Conservation (phyloP, 1,284 basidiomycete species). For the Rhodofomes roseus region DNA sequence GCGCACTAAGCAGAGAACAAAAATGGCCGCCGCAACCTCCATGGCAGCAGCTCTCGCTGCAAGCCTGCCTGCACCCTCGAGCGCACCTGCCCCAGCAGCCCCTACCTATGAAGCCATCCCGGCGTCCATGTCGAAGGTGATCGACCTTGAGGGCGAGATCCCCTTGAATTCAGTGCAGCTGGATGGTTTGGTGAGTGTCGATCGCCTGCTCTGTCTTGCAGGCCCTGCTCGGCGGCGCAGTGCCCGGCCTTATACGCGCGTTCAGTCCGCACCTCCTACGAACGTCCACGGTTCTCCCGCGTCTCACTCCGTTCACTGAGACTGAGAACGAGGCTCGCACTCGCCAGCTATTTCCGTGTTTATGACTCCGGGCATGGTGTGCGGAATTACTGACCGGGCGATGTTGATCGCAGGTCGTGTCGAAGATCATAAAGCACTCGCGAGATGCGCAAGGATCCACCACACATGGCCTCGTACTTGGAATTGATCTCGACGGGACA, state of each 20-base stretch:
- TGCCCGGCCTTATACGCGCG: not conserved
- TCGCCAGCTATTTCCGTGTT: not conserved
- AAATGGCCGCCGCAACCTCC: conserved; percentile 62
- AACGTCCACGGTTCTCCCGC: not conserved
- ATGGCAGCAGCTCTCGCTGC: conserved; percentile 90
- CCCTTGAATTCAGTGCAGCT: conserved; percentile 75
- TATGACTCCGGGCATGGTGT: not conserved
- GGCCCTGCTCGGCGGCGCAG: not conserved
- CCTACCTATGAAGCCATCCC: conserved; percentile 80
- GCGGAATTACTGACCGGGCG: not conserved
- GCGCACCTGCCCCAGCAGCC: conserved; percentile 54
- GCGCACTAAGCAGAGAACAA: not conserved
- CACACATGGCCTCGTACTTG: conserved; percentile 83
- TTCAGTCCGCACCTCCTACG: not conserved
- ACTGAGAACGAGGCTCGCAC: not conserved
- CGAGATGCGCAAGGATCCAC: conserved; percentile 62
- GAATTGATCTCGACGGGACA: conserved; percentile 87
- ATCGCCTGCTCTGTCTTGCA: not conserved
- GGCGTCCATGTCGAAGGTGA: conserved; percentile 83
- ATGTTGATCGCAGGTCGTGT: conserved; percentile 61
- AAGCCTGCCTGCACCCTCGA: conserved; percentile 65
- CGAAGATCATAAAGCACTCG: conserved; percentile 90
- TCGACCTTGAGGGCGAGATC: conserved; percentile 88
- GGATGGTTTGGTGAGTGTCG: conserved; percentile 72
- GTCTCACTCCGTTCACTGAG: not conserved